Percentiles rank a stretch among this genome's conserved stretches.
These are phyloP conservation scores for Cyberlindnera samutprakarnensis DNA, from an alignment of 805 yeast genomes.

Conservation along the genomic window DNA sequence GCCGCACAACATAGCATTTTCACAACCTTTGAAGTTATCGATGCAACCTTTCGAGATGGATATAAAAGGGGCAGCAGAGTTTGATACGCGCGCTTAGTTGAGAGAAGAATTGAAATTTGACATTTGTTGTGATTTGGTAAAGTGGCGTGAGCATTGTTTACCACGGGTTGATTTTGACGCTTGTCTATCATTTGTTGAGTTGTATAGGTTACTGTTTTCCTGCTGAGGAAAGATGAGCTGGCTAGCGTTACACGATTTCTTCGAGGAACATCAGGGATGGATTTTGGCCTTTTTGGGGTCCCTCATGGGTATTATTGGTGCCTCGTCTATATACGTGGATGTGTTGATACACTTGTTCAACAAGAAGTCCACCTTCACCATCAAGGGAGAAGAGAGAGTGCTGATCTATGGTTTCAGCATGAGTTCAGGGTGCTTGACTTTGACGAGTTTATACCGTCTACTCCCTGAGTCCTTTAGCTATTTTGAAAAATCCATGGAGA, in stretches of 20 bases:
- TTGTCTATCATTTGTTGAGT: too few species aligned
- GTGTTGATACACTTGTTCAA: conserved; percentile 40
- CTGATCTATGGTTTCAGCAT: conserved; percentile 69
- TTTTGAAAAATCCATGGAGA: conserved; percentile 25
- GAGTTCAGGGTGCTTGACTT: conserved; percentile 73
- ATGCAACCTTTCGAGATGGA: too few species aligned
- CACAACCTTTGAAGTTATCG: too few species aligned
- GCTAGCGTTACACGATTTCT: background rate
- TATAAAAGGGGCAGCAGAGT: too few species aligned
- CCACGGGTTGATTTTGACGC: too few species aligned
- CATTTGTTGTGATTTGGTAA: too few species aligned
- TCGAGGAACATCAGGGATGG: conserved; percentile 46
- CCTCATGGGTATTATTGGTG: conserved; percentile 63
- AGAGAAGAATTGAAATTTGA: too few species aligned
- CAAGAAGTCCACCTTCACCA: conserved; percentile 38
- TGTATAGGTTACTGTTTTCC: too few species aligned
- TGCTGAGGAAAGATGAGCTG: too few species aligned
- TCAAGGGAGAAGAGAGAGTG: conserved; percentile 54
- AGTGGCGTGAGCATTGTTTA: too few species aligned
- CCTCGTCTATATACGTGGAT: conserved; percentile 57
- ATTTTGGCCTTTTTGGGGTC: conserved; percentile 57
- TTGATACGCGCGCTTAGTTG: too few species aligned
- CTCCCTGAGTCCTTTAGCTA: conserved; percentile 61
- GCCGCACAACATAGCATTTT: too few species aligned
- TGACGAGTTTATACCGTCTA: conserved; percentile 70